Base-by-base conservation (phyloP, 805 yeast species). In the Kodamaea kaohsiungensis region DNA sequence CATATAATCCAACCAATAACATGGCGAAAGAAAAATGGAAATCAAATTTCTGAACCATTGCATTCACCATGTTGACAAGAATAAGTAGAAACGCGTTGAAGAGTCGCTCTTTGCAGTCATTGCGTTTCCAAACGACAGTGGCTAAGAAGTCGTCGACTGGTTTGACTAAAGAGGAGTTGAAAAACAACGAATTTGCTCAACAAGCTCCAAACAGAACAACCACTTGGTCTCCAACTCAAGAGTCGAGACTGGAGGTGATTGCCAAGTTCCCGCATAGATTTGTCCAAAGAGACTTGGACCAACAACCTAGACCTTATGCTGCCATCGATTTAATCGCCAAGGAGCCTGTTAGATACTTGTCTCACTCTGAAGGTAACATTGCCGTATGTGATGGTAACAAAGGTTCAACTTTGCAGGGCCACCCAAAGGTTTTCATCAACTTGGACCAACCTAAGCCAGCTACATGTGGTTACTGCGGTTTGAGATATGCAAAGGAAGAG, bases 381-480 rank as follows among this genome's bases (percentile, higher is more conserved):
- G 96, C 96, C 0, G 93, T 87, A 15, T 90, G 96, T 68, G 89
- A 88, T 63, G 96, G 96, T 40, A 86, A 88, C 60, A 84, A 78
- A 61, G 88, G 88, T 9, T 76, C 74, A 55, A 76, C 78, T 17
- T 84, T 82, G 63, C 88, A 84, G 62, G 96, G 96, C 16, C 96
- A 89, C 68, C 96, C 96, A 45, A 87, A 86, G 68, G 83, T 89
- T 18, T 89, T 73, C 68, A 89, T 89, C 70, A 89, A 89, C 70
- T 79, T 90, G 65, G 96, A 89, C 68, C 85, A 83, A 66, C 87
- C 90, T 42, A 83, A 84, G 56, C 79, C 88, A 12, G 82, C 84
- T 50, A 76, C 88, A 16, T 89, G 96, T 73, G 90, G 90, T 7
- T 89, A 89, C 76, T 89, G 96, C 72, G 91, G 91, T 3, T 76